phyloP scores from a whole-genome alignment of 1,284 basidiomycete genomes.

The Marasmius fiardii region DNA sequence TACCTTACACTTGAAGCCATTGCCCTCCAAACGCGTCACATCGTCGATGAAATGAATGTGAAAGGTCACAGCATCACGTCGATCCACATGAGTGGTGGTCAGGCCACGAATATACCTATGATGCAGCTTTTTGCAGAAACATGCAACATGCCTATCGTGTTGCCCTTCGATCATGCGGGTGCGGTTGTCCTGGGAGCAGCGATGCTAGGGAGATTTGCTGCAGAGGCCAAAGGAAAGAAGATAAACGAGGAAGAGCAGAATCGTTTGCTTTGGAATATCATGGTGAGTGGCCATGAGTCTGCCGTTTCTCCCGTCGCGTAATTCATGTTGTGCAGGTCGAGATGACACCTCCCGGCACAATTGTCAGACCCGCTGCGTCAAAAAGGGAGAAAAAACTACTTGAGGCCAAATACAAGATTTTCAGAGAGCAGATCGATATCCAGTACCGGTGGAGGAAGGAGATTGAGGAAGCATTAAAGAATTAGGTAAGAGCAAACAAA shows the following conservation, averaged over 20 bases:
- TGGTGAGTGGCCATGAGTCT: constrained; percentile 49
- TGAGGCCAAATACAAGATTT: constrained; percentile 93
- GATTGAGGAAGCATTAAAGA: constrained; percentile 54
- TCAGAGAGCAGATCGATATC: constrained; percentile 83
- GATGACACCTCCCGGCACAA: constrained; percentile 86
- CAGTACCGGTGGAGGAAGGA: constrained; percentile 81
- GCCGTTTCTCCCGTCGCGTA: not conserved
- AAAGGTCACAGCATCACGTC: constrained; percentile 83
- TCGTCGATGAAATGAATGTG: constrained; percentile 87
- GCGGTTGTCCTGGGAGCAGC: constrained; percentile 93
- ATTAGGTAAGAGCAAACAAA: not conserved
- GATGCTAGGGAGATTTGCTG: constrained; percentile 90
- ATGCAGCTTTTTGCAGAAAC: constrained; percentile 90
- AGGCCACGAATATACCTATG: constrained; percentile 80
- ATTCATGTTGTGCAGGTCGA: constrained; percentile 52
- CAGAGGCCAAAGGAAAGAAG: constrained; percentile 45
- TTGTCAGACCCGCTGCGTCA: constrained; percentile 67
- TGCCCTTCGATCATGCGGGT: constrained; percentile 75
- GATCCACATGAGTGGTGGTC: constrained; percentile 93
- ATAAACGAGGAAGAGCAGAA: constrained; percentile 52
- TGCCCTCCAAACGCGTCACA: constrained; percentile 93
- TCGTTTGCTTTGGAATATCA: constrained; percentile 85
- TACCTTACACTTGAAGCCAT: constrained; percentile 92
- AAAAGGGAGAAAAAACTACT: constrained; percentile 69
- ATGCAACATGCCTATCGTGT: constrained; percentile 80